Evolutionary conservation across 805 yeast genomes (phyloP), one percentile per base, ranked within the genome.

Genomic region (Scheffersomyces stipitis): DNA sequence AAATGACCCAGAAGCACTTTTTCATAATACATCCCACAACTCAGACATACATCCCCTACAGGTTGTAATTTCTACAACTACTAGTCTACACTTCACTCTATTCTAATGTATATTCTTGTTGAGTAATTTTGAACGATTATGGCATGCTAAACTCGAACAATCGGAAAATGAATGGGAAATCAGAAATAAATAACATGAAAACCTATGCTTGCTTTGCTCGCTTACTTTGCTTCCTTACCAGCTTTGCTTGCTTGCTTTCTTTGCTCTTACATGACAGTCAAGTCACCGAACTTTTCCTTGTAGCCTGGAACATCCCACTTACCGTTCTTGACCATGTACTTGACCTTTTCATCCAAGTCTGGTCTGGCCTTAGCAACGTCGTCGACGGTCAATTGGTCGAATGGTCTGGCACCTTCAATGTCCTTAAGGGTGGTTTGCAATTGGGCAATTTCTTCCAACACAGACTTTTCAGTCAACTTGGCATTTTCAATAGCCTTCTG

Each of bases 231-330:
- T 20, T 5, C 10, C 15, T 14, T 5, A 8, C 15, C 16, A 5
- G n/a, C n/a, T 7, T 9, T 15, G 28, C 5, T 28, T n/a, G n/a
- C n/a, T n/a, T n/a, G n/a, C 15, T 12, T 15, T 24, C 18, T 32
- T n/a, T 16, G 24, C 34, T 34, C 39, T 65, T 71, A 78, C 97
- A 91, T 93, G 66, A 89, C 88, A 59, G 91, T 88, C 72, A 91
- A 80, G 66, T 86, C 87, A 70, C 98, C 98, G 69, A 93, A 93
- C 82, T 90, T 93, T 73, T 93, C 98, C 73, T 86, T 83, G 83
- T 93, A 93, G 58, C 96, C 96, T 58, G 98, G 98, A 54, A 90
- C 95, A 62, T 86, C 87, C 95, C 96, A 90, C 76, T 86, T 86
- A 71, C 96, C 96, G 78, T 90, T 83, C 79, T 83, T 80, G 58